Evolutionary conservation across 768 basidiomycete genomes (phyloP), one percentile per base, ranked within the genome.

Genomic region (Calocybe gangraenosa): DNA sequence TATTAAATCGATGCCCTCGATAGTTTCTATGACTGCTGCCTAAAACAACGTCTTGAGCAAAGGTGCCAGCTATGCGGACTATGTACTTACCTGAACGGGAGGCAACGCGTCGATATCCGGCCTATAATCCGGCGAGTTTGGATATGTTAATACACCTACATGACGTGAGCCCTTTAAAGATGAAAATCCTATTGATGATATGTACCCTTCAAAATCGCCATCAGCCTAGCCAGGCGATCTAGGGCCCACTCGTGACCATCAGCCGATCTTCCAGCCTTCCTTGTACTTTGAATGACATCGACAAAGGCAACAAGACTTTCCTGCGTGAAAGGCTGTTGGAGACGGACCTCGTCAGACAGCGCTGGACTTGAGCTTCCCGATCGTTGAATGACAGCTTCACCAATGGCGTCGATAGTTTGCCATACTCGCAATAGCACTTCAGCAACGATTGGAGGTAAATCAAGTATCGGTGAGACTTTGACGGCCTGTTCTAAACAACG

Each of bases 281-380:
- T 67, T 38, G 79, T 74, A 49, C 76, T 74, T 48, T 76, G 74
- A 30, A 91, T 72, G 30, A 87, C 80, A 46, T 86, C 82, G 20
- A 93, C 77, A 50, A 86, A 84, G 0, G 86, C 85, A 17, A 91
- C 78, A 30, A 98, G 70, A 55, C 86, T 89, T 55, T 94, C 92
- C 58, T 97, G 94, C 0, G 84, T 88, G 58, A 87, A 85, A 0
- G 84, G 71, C 42, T 64, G 58, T 32, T 66, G 59, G 11, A 51
- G 61, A 11, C 50, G 54, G 19, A 37, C 49, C 28, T 64, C 56
- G 13, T 39, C 37, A 19, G 49, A 37, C 0, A 22, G 49, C 11
- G 59, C 52, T 7, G 55, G 51, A 4, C 21, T 45, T 13, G 31
- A 56, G 32, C 34, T 49, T 8, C 58, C 64, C 8, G 51, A 57